Percentiles rank a stretch among this genome's conserved stretches.
Conservation (phyloP, 768 basidiomycete genomes). For the Kwoniella newhampshirensis region DNA sequence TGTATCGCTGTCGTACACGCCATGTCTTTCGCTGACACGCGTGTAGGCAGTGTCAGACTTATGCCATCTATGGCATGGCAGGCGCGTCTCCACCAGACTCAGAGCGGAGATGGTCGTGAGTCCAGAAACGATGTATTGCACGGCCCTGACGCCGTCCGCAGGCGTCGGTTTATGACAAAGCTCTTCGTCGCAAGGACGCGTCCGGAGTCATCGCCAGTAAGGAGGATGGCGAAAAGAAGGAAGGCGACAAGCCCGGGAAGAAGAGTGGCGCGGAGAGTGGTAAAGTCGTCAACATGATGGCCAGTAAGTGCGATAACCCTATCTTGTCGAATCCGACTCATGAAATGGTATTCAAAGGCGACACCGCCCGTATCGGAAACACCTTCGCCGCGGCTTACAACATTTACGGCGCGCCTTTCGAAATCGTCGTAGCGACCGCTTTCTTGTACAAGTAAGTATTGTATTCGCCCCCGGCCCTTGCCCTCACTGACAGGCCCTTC, state of each 20-base stretch:
- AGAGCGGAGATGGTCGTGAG: conserved; percentile 66
- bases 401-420: conserved; percentile 63
- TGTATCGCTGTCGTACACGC: background rate
- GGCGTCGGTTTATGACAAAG: conserved; percentile 73
- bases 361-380: conserved; percentile 38
- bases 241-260: conserved; percentile 35
- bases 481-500: conserved; percentile 1
- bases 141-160: conserved; percentile 1
- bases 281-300: conserved; percentile 88
- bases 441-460: conserved; percentile 73
- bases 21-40: background rate
- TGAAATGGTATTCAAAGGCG: conserved; percentile 23
- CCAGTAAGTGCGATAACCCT: conserved; percentile 46
- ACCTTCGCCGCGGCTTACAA: conserved; percentile 33
- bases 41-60: conserved; percentile 43
- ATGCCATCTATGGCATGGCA: conserved; percentile 61
- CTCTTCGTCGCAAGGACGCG: conserved; percentile 76
- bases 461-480: conserved; percentile 10
- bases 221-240: conserved; percentile 50
- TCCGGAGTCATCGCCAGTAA: conserved; percentile 64
- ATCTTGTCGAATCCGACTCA: background rate
- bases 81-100: conserved; percentile 71
- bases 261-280: conserved; percentile 73
- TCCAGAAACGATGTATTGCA: background rate
- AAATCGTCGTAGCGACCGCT: conserved; percentile 67